These are phyloP conservation scores for Podaxis sp. DNA, from an alignment of 768 basidiomycete species.

Conservation along the genomic window DNA sequence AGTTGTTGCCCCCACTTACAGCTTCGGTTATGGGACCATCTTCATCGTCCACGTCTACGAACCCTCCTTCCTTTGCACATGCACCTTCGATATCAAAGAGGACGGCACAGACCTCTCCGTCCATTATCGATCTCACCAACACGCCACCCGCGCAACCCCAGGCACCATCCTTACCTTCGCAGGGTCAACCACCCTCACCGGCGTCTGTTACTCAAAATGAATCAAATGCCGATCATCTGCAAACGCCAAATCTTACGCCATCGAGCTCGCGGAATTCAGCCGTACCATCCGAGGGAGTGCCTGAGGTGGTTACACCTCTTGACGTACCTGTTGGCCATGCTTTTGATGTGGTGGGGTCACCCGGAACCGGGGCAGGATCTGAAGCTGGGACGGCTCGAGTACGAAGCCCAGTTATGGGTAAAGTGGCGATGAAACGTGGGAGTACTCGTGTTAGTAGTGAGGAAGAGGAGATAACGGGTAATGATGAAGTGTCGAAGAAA, in stretches of 20 bases:
- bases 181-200: neutral
- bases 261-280: conserved; percentile 1
- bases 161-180: neutral
- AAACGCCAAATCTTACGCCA: conserved; percentile 4
- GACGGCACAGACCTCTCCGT: neutral
- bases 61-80: neutral
- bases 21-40: neutral
- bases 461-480: neutral
- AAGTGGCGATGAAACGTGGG: too few relatives aligned
- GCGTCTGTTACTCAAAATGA: neutral
- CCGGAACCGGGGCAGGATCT: neutral
- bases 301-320: conserved; percentile 14
- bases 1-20: conserved; percentile 2
- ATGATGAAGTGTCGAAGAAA: neutral
- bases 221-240: neutral
- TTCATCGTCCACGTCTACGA: neutral
- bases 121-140: neutral
- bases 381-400: neutral
- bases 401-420: too few relatives aligned
- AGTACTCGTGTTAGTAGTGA: neutral
- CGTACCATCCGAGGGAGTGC: conserved; percentile 3
- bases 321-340: neutral
- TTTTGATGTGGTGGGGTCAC: neutral
- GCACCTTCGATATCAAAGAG: neutral
- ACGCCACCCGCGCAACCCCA: neutral